Evolutionary conservation across 768 basidiomycete species (phyloP), one percentile per base, ranked within the genome.

Genomic region (Mycena floridula): DNA sequence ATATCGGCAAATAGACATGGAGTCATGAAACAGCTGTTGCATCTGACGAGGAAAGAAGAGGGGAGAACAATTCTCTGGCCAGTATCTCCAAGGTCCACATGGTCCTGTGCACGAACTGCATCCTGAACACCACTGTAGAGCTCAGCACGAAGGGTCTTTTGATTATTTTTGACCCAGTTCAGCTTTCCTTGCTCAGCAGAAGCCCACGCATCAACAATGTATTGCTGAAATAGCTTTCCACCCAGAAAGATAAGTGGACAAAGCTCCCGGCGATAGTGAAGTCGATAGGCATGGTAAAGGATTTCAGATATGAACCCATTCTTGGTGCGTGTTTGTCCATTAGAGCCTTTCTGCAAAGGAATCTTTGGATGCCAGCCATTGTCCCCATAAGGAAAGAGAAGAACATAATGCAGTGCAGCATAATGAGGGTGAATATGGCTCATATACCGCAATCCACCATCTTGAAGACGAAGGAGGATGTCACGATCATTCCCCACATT

Each of bases 151-250:
- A 68, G 39, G 11, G 9, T 27, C 6, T 21, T 51, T n/a, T 69
- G 64, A 44, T 69, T 56, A 15, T 48, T 36, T 12, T 41, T 27
- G 3, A 55, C 24, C 51, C 51, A 72, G 20, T 39, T 38, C 3
- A 72, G 52, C 59, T 18, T 64, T 25, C 23, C 50, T 18, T 76
- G 72, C 2, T 79, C 73, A 22, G 64, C 53, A 0, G 59, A 54
- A 13, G 75, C 73, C 66, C 64, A 79, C 2, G 49, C 54, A 61
- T 79, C 72, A 37, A 68, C 67, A 27, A 71, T 40, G 47, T 59
- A 61, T 42, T 70, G 61, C 35, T 68, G 65, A 23, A 71, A 59
- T 0, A 72, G 52, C 15, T 55, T 53, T 0, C 59, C 59, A 44
- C 50, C 60, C 12, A 47, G 54, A 41, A 62, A 59, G 16, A 66